A percentile compares a stretch with the other conserved stretches of the same genome.
Evolutionary conservation across 192 early-diverging fungal genomes (phyloP).

Genomic region (Backusella westeae): DNA sequence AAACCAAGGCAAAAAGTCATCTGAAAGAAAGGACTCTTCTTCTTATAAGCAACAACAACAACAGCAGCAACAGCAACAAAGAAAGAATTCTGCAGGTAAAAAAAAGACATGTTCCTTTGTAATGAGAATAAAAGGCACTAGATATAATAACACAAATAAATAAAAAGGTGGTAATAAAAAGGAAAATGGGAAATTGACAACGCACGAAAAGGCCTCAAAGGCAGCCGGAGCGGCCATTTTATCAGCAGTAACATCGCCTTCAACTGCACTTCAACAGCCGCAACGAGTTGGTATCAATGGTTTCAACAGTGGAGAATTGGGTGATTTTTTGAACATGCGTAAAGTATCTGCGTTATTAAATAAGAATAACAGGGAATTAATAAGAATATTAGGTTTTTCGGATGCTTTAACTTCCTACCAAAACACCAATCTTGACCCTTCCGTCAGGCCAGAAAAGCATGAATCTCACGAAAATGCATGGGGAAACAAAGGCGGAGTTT

Average conservation of each 20-base stretch:
- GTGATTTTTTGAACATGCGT: conserved; percentile 14
- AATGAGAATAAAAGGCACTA: too few relatives aligned
- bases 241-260: conserved; percentile 15
- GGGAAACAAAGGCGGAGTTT: conserved; percentile 1
- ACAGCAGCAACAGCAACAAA: not conserved
- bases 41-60: conserved; percentile 1
- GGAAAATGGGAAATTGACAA: not conserved
- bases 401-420: conserved; percentile 12
- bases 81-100: conserved; percentile 17
- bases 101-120: not conserved
- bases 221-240: conserved; percentile 17
- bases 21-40: not conserved
- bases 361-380: not conserved
- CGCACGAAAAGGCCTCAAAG: not conserved
- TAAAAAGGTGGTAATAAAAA: not conserved
- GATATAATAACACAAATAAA: not conserved
- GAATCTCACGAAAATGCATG: conserved; percentile 7
- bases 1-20: conserved; percentile 8
- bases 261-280: not conserved
- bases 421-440: conserved; percentile 12
- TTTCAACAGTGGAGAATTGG: conserved; percentile 3
- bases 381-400: not conserved
- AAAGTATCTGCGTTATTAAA: not conserved
- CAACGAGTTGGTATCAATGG: not conserved
- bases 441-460: conserved; percentile 12